phyloP scores from a whole-genome alignment of 768 basidiomycete genomes.

The Mycena filopes region DNA sequence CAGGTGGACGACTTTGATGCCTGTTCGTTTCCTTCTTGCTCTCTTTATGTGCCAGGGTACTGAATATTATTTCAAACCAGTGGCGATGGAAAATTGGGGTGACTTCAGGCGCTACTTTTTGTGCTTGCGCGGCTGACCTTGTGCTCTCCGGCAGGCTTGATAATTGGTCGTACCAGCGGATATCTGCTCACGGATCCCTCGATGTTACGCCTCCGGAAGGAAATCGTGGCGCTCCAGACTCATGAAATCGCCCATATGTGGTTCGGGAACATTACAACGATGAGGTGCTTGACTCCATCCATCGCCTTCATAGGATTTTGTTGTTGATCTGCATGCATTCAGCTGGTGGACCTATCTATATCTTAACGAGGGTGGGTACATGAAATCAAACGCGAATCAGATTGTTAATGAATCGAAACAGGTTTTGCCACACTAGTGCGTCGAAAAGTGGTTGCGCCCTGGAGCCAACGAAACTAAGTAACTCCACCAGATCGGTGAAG shows the following conservation, averaged over 20 bases:
- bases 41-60: neutral
- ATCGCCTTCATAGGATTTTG: too few relatives aligned
- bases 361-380: constrained; percentile 59
- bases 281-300: constrained; percentile 54
- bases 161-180: constrained; percentile 75
- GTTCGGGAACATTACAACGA: constrained; percentile 79
- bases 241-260: constrained; percentile 76
- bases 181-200: constrained; percentile 68
- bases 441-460: neutral
- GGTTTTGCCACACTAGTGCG: constrained; percentile 36
- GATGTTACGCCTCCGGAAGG: constrained; percentile 63
- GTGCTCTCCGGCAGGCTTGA: constrained; percentile 56
- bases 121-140: neutral
- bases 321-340: neutral
- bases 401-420: constrained; percentile 5
- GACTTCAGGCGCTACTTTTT: neutral
- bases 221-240: constrained; percentile 69
- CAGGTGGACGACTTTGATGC: constrained; percentile 24
- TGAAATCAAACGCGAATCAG: neutral
- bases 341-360: constrained; percentile 66
- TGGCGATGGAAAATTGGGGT: constrained; percentile 28
- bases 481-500: constrained; percentile 70
- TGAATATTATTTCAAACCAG: neutral
- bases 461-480: constrained; percentile 12
- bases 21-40: constrained; percentile 6